Percentiles rank a stretch among this genome's conserved stretches.
Conservation (phyloP, 1,284 basidiomycete species). For the Boletus subluridellus region DNA sequence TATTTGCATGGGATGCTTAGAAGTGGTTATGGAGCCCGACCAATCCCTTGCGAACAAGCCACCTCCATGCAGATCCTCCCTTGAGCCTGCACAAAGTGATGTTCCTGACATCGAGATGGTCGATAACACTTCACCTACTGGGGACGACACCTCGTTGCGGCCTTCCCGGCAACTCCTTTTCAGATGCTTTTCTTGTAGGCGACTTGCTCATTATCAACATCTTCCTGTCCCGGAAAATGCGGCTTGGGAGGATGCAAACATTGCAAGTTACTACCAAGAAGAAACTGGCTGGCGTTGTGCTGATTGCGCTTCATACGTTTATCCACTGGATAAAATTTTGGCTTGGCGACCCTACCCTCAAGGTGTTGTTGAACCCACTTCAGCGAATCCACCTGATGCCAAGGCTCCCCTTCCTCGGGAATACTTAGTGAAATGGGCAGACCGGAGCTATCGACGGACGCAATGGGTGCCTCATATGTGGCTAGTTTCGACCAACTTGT, state of each 20-base stretch:
- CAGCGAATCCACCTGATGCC: constrained; percentile 47
- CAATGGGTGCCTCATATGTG: constrained; percentile 91
- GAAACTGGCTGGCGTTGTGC: constrained; percentile 70
- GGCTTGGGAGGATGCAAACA: constrained; percentile 40
- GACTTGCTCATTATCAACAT: constrained; percentile 77
- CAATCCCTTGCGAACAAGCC: constrained; percentile 23
- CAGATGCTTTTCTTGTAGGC: constrained; percentile 77
- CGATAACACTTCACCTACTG: constrained; percentile 24
- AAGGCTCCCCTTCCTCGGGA: constrained; percentile 72
- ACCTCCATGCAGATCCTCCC: constrained; percentile 10
- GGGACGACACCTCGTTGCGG: constrained; percentile 14
- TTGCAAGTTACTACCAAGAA: constrained; percentile 64
- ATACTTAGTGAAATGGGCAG: constrained; percentile 87
- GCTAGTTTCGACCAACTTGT: constrained; percentile 61
- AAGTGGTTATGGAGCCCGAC: constrained; percentile 51
- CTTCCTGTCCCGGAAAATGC: constrained; percentile 48
- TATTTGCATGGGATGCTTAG: constrained; percentile 74
- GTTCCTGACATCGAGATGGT: constrained; percentile 34
- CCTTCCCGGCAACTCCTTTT: constrained; percentile 56
- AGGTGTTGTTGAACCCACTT: constrained; percentile 52
- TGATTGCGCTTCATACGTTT: constrained; percentile 74
- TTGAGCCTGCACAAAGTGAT: constrained; percentile 13
- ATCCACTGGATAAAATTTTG: constrained; percentile 79
- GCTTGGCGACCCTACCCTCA: constrained; percentile 84
- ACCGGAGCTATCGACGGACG: constrained; percentile 70